Conservation (phyloP, 2,329 filamentous ascomycete species). For the Mycosphaerelloides madeirae region DNA sequence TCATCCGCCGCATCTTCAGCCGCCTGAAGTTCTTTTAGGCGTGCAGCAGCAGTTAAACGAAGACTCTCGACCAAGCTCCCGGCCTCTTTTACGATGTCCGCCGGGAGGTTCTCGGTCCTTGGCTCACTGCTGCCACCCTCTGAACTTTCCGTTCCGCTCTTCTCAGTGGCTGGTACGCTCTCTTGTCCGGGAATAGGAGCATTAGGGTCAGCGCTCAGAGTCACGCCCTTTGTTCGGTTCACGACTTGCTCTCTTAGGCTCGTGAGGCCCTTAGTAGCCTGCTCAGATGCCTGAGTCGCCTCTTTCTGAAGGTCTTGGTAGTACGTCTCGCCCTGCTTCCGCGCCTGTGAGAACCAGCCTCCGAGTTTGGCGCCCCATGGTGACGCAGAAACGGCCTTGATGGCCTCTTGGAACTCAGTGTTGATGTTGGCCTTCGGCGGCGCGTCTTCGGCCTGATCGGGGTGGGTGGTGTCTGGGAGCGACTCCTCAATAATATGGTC, state of each 20-base stretch:
- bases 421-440: slow-evolving; percentile 57
- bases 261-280: slow-evolving; percentile 75
- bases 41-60: slow-evolving; percentile 34
- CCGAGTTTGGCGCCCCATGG: slow-evolving; percentile 88
- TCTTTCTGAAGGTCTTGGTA: slow-evolving; percentile 80
- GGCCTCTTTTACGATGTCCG: slow-evolving; percentile 52
- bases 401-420: slow-evolving; percentile 87
- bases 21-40: slow-evolving; percentile 80
- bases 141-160: slow-evolving; percentile 1
- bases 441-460: slow-evolving; percentile 38
- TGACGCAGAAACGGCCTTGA: slow-evolving; percentile 85
- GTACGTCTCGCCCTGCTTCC: slow-evolving; percentile 85
- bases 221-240: slow-evolving; percentile 26
- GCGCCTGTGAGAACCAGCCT: slow-evolving; percentile 84
- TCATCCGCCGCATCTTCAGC: slow-evolving; percentile 97
- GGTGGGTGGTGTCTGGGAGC: slow-evolving; percentile 39
- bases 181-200: slow-evolving; percentile 27
- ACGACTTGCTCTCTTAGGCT: slow-evolving; percentile 51
- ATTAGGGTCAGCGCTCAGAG: slow-evolving; percentile 19
- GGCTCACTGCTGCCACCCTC: slow-evolving; percentile 4
- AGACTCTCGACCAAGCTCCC: slow-evolving; percentile 70
- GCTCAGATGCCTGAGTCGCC: slow-evolving; percentile 61
- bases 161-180: slow-evolving; percentile 15
- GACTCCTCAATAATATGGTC: slow-evolving; percentile 90
- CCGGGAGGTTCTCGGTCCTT: slow-evolving; percentile 42